Base-by-base conservation (phyloP, 164 flowering plant species). In the Euptelea pleiosperma region DNA sequence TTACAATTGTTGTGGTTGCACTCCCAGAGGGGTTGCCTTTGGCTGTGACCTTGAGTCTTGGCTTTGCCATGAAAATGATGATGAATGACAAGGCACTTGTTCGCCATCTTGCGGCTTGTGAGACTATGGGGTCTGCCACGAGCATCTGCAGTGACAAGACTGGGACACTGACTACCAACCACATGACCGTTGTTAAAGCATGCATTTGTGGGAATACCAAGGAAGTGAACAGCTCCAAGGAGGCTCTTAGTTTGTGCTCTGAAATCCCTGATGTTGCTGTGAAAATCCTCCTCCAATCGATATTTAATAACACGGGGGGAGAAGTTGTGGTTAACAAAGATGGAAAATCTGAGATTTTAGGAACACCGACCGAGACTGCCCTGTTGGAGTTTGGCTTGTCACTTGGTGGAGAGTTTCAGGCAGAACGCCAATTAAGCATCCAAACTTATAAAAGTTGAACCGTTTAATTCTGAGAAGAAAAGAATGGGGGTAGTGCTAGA, bases 1-100 rank as follows among this genome's bases (percentile, higher is more conserved):
- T 89, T 45, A 89, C 96, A 28, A 89, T 89, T 60, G 96, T 89
- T 52, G 96, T 89, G 40, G 96, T 86, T 63, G 96, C 96, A 22
- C 92, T 89, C 63, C 96, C 93, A 31, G 96, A 89, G 71, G 96
- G 96, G 8, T 66, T 89, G 42, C 96, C 96, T 39, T 73, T 89
- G 63, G 92, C 96, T 52, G 96, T 89, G 61, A 86, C 96, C 29
- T 45, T 89, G 65, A 89, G 96, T 69, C 93, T 89, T 70, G 96
- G 93, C 36, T 89, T 89, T 72, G 96, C 96, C 62, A 86, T 89
- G 96, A 88, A 86, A 66, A 88, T 86, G 74, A 88, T 88, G 96
- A 88, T 88, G 96, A 86, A 84, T 47, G 91, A 88, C 45, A 83
- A 78, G 74, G 96, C 92, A 50, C 85, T 88, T 21, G 96, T 88